Conservation (phyloP, 2,329 filamentous ascomycete species). For the Dendryphion nanum region DNA sequence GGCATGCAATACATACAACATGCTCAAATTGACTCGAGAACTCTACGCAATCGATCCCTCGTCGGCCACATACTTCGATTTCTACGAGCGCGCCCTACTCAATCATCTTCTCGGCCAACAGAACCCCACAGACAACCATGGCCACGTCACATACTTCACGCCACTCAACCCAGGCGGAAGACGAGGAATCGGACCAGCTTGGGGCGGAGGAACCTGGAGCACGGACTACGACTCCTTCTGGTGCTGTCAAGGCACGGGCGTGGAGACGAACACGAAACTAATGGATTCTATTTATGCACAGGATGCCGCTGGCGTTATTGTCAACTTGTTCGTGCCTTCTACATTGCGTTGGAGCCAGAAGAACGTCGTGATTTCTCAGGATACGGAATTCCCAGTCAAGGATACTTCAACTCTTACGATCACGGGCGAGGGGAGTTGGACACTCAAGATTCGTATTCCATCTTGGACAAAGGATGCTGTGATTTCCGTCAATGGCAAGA, state of each 20-base stretch:
- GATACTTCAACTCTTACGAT: slow-evolving; percentile 45
- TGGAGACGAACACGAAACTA: slow-evolving; percentile 56
- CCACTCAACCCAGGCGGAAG: slow-evolving; percentile 49
- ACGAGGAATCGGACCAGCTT: slow-evolving; percentile 51
- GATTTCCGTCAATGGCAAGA: not conserved
- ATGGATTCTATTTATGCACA: slow-evolving; percentile 55
- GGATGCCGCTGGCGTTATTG: slow-evolving; percentile 43
- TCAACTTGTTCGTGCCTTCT: slow-evolving; percentile 53
- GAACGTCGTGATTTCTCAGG: slow-evolving; percentile 44
- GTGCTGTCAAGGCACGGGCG: slow-evolving; percentile 54
- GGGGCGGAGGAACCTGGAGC: slow-evolving; percentile 55
- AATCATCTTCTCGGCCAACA: slow-evolving; percentile 55
- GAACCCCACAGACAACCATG: slow-evolving; percentile 45
- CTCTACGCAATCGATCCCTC: slow-evolving; percentile 48
- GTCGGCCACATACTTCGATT: slow-evolving; percentile 51
- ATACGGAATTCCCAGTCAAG: slow-evolving; percentile 43
- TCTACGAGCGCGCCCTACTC: slow-evolving; percentile 51
- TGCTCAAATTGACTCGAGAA: slow-evolving; percentile 56
- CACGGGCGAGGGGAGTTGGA: slow-evolving; percentile 30
- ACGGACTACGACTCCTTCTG: slow-evolving; percentile 55
- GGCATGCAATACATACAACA: slow-evolving; percentile 57
- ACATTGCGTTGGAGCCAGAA: slow-evolving; percentile 45
- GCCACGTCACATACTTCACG: slow-evolving; percentile 56
- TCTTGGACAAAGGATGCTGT: slow-evolving; percentile 42
- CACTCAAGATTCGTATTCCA: slow-evolving; percentile 49